phyloP scores from a whole-genome alignment of 1,139 yeast species.

The Geotrichum reessii region DNA sequence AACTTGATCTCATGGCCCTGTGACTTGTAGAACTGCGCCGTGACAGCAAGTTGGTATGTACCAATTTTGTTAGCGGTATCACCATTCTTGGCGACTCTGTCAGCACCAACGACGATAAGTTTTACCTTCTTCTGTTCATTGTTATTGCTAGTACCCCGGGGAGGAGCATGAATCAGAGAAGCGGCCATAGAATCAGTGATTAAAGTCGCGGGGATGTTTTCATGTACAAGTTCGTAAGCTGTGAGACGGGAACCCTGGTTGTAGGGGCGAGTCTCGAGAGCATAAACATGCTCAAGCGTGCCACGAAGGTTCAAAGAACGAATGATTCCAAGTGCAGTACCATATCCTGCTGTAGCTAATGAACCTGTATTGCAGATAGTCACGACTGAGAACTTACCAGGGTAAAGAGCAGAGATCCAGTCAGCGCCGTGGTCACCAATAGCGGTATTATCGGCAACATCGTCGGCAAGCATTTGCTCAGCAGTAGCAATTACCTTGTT shows the following conservation, averaged over 20 bases:
- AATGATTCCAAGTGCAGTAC: slow-evolving; percentile 90
- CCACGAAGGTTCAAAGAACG: slow-evolving; percentile 51
- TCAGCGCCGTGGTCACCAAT: slow-evolving; percentile 78
- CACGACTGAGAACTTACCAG: slow-evolving; percentile 54
- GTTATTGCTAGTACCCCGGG: slow-evolving; percentile 5
- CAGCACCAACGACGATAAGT: slow-evolving; percentile 97
- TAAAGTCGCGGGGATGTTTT: slow-evolving; percentile 78
- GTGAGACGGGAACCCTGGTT: slow-evolving; percentile 94
- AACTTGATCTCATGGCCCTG: slow-evolving; percentile 53
- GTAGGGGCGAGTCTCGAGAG: slow-evolving; percentile 93
- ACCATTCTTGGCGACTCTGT: slow-evolving; percentile 78
- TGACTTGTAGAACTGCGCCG: slow-evolving; percentile 41
- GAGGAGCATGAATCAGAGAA: slow-evolving; percentile 46
- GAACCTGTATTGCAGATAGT: slow-evolving; percentile 66
- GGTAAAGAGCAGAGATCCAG: slow-evolving; percentile 43
- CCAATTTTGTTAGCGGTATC: slow-evolving; percentile 97
- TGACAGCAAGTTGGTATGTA: slow-evolving; percentile 80
- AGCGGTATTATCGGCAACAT: slow-evolving; percentile 63
- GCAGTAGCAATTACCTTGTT: slow-evolving; percentile 47
- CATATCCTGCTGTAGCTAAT: slow-evolving; percentile 94
- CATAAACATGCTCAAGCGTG: slow-evolving; percentile 65
- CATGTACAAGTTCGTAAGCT: slow-evolving; percentile 82
- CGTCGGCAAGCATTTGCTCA: slow-evolving; percentile 61
- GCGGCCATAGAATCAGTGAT: slow-evolving; percentile 92
- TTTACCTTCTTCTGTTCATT: slow-evolving; percentile 52